These are phyloP conservation scores for Aegilops bicornis DNA, from an alignment of 176 grass and related monocot species.

Conservation along the genomic window DNA sequence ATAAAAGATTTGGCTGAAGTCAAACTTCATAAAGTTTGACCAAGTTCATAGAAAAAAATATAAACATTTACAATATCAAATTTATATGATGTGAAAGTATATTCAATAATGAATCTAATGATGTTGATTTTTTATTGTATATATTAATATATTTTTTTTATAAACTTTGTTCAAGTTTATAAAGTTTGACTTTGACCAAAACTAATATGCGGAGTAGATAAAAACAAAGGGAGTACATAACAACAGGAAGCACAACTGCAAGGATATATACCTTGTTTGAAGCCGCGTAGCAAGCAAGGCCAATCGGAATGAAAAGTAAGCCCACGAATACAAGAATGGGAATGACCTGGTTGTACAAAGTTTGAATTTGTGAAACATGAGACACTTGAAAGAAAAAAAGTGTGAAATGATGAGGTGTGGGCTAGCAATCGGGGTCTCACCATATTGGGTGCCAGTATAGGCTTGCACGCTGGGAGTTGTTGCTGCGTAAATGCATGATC, in stretches of 20 bases:
- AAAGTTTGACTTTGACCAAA: no score
- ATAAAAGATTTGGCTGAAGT: no score
- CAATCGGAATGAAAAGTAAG: conserved; percentile 33
- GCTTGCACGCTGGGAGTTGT: conserved; percentile 41
- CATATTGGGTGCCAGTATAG: background rate
- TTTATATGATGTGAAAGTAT: no score
- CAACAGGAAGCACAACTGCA: background rate
- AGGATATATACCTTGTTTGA: conserved; percentile 35
- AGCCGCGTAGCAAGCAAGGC: conserved; percentile 25
- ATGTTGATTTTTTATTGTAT: no score
- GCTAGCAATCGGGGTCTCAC: conserved; percentile 17
- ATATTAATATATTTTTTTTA: no score
- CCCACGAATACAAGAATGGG: conserved; percentile 24
- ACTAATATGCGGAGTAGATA: no score
- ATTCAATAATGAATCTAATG: no score
- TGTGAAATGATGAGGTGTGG: background rate
- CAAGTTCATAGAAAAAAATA: no score
- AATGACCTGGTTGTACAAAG: conserved; percentile 33
- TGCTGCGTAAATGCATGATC: conserved; percentile 53
- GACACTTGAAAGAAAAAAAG: background rate
- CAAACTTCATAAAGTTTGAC: no score
- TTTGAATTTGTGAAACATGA: background rate
- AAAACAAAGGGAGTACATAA: background rate
- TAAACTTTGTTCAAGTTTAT: no score
- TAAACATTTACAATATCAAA: no score